Evolutionary conservation across 257 asterid genomes (phyloP).

Genomic region (Echites panduratus): DNA sequence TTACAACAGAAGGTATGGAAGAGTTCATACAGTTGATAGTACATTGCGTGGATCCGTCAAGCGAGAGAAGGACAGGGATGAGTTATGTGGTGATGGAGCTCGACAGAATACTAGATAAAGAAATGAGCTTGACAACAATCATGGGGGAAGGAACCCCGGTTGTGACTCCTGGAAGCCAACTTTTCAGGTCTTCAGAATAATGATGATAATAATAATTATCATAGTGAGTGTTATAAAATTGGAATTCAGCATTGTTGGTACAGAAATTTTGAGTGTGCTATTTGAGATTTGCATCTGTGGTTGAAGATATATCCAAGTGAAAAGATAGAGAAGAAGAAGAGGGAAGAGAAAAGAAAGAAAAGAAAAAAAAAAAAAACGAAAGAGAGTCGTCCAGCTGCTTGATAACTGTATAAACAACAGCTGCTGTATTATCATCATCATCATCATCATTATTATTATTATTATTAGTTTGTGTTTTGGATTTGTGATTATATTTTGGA

Average conservation of each 20-base stretch:
- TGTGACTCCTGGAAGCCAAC: slow-evolving; percentile 87
- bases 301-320: slow-evolving; percentile 22
- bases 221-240: too few species aligned
- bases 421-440: slow-evolving; percentile 29
- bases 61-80: slow-evolving; percentile 75
- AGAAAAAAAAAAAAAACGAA: slow-evolving; percentile 14
- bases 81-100: slow-evolving; percentile 66
- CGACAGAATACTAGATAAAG: slow-evolving; percentile 77
- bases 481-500: not conserved
- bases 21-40: slow-evolving; percentile 59
- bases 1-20: slow-evolving; percentile 78
- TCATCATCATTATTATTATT: not conserved
- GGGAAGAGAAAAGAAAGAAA: not conserved
- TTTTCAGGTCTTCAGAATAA: slow-evolving; percentile 65
- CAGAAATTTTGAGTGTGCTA: slow-evolving; percentile 24
- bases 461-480: slow-evolving; percentile 11
- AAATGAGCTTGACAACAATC: slow-evolving; percentile 83
- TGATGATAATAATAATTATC: not conserved
- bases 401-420: slow-evolving; percentile 74
- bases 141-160: slow-evolving; percentile 94
- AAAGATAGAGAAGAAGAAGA: not conserved
- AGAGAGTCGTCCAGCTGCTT: slow-evolving; percentile 52
- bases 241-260: slow-evolving; percentile 8
- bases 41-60: slow-evolving; percentile 57
- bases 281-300: not conserved